These are phyloP conservation scores for Oryza officinalis DNA, from an alignment of 176 grass and related monocot genomes.

Conservation along the genomic window DNA sequence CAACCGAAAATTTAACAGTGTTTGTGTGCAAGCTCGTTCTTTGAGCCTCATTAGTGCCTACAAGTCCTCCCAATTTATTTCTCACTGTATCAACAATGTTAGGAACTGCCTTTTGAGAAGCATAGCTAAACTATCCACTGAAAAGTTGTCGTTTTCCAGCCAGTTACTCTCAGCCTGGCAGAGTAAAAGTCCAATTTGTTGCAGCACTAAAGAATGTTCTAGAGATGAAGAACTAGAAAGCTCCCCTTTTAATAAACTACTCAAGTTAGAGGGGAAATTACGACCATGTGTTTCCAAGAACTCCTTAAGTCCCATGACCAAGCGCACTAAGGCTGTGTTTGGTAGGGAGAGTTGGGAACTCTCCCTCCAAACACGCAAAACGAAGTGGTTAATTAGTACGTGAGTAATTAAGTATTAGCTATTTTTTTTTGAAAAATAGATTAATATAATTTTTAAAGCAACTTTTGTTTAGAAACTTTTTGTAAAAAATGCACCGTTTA, in stretches of 20 bases:
- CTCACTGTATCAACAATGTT: slow-evolving; percentile 44
- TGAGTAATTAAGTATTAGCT: too few species aligned
- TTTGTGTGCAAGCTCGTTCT: slow-evolving; percentile 38
- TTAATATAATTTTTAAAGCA: too few species aligned
- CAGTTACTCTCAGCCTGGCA: slow-evolving; percentile 49
- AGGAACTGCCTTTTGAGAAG: slow-evolving; percentile 66
- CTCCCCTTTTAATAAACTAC: slow-evolving; percentile 37
- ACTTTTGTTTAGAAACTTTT: too few species aligned
- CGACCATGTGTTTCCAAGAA: slow-evolving; percentile 60
- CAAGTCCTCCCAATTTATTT: slow-evolving; percentile 27
- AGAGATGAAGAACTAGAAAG: slow-evolving; percentile 31
- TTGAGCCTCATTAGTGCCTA: slow-evolving; percentile 18
- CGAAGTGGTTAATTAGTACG: too few species aligned
- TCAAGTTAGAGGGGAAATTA: slow-evolving; percentile 39
- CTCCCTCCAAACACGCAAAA: too few species aligned
- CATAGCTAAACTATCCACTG: slow-evolving; percentile 39
- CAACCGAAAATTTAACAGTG: slow-evolving; percentile 51
- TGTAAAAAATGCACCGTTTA: too few species aligned
- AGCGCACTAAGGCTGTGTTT: too few species aligned
- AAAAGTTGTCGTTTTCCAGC: slow-evolving; percentile 25
- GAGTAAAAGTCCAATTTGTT: slow-evolving; percentile 53
- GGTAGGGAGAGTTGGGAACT: too few species aligned
- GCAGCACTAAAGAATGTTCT: slow-evolving; percentile 37
- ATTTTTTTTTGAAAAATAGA: too few species aligned
- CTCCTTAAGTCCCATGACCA: slow-evolving; percentile 57